Base-by-base conservation (phyloP, 768 basidiomycete genomes). In the Tulasnella sp. region DNA sequence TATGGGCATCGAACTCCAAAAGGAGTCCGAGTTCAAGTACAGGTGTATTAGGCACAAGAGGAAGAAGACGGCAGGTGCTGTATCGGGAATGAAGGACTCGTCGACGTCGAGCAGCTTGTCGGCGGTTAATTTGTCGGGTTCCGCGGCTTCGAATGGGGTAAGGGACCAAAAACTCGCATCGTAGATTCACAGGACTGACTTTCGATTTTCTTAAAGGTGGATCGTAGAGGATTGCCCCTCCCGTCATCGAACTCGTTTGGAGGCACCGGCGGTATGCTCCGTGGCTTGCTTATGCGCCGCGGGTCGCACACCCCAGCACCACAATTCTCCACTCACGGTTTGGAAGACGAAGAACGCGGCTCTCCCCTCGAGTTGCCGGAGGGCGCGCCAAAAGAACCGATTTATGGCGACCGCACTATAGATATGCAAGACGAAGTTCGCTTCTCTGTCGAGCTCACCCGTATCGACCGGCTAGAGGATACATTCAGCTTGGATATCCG, bases 341-440 rank as follows among this genome's bases (percentile, higher is more conserved):
- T 79, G 71, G 78, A 80, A 36, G 44, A 81, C 81, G 80, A 79
- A 21, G 48, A 73, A 40, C 72, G 74, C 71, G 72, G 68, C 24
- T 36, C 74, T 18, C 71, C 80, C 38, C 79, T 75, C 16, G 79
- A 75, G 24, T 68, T 82, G 52, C 56, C 74, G 10, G 80, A 80
- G 40, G 74, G 27, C 75, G 40, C 52, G 76, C 58, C 81, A n/a
- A 76, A 76, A 76, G 89, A 92, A 77, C 86, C 91, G 31, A 84
- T 92, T 31, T 98, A 97, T 83, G 97, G 97, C 19, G 94, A 94
- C 79, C 82, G 87, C n/a, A 84, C 88, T 5, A 90, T 93, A 82
- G 98, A 99, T 83, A 90, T 91, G 27, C 96, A 96, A 40, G 97
- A 97, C 82, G 98, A 99, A 90, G 95, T 99, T 82, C 91, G 94